Evolutionary conservation across 352 stramenopile genomes (phyloP).

Genomic region (Phytophthora pisi): DNA sequence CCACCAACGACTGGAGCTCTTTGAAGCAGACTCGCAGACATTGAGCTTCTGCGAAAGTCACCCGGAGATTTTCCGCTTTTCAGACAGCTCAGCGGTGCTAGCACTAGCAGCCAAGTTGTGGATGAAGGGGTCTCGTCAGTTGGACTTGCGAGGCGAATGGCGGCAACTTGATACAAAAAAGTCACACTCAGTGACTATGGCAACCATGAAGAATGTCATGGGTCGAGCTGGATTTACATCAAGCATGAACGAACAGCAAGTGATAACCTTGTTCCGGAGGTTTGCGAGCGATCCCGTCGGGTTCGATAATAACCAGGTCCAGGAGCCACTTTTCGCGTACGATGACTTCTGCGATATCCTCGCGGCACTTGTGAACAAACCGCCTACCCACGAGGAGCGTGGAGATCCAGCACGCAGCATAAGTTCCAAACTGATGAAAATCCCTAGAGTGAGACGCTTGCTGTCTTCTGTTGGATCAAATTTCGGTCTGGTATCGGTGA

Average conservation of each 20-base stretch:
- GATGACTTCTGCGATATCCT: slow-evolving; percentile 73
- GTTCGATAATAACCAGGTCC: slow-evolving; percentile 15
- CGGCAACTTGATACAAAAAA: slow-evolving; percentile 30
- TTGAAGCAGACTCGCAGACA: slow-evolving; percentile 80
- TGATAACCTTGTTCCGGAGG: slow-evolving; percentile 61
- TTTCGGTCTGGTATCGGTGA: slow-evolving; percentile 24
- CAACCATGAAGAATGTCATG: slow-evolving; percentile 37
- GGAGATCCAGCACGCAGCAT: slow-evolving; percentile 11
- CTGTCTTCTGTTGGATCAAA: slow-evolving; percentile 19
- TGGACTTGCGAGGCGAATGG: slow-evolving; percentile 50
- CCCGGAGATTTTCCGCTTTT: slow-evolving; percentile 69
- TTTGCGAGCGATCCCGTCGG: slow-evolving; percentile 29
- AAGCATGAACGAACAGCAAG: slow-evolving; percentile 63
- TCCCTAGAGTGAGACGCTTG: slow-evolving; percentile 27
- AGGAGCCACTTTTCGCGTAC: slow-evolving; percentile 42
- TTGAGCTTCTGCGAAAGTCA: slow-evolving; percentile 80
- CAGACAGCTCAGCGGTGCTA: slow-evolving; percentile 50
- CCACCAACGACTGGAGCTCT: slow-evolving; percentile 65
- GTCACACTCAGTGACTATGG: slow-evolving; percentile 24
- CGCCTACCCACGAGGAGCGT: slow-evolving; percentile 8
- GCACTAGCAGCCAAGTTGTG: slow-evolving; percentile 28
- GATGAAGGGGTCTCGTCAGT: slow-evolving; percentile 12
- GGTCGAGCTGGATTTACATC: slow-evolving; percentile 14
- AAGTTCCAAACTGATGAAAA: slow-evolving; percentile 40
- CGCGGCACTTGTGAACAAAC: slow-evolving; percentile 26